Conservation (phyloP, 2,329 filamentous ascomycete species). For the Aspergillus sclerotialis region DNA sequence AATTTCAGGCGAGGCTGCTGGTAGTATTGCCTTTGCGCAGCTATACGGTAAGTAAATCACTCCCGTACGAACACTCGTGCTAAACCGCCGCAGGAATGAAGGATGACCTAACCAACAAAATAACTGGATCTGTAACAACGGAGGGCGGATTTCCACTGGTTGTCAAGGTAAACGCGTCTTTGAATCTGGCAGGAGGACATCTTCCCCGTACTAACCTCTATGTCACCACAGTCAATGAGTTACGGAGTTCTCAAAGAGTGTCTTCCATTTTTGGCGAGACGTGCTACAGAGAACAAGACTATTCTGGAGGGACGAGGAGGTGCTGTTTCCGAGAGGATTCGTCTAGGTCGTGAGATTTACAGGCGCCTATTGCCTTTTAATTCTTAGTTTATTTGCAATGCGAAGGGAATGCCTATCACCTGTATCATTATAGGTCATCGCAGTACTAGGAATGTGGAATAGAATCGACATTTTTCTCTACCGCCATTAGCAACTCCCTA, state of each 20-base stretch:
- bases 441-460: too few species aligned
- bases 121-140: conserved; percentile 2
- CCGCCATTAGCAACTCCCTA: too few species aligned
- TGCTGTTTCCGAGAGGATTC: conserved; percentile 2
- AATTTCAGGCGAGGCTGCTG: too few species aligned
- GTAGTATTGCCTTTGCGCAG: too few species aligned
- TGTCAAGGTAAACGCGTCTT: too few species aligned
- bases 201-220: background rate
- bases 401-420: too few species aligned
- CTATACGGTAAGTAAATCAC: too few species aligned
- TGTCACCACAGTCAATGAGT: conserved; percentile 5
- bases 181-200: too few species aligned
- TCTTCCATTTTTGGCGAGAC: conserved; percentile 4
- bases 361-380: conserved; percentile 1
- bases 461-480: too few species aligned
- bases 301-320: conserved; percentile 5
- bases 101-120: conserved; percentile 5
- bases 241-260: conserved; percentile 6
- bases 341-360: conserved; percentile 4
- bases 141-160: conserved; percentile 3
- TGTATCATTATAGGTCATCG: too few species aligned
- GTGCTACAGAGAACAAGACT: conserved; percentile 6
- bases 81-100: too few species aligned
- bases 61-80: too few species aligned
- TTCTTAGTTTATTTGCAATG: background rate